Evolutionary conservation across 2,329 filamentous ascomycete species (phyloP), one percentile per base, ranked within the genome.

Genomic region (Aspergillus hiratsukae): DNA sequence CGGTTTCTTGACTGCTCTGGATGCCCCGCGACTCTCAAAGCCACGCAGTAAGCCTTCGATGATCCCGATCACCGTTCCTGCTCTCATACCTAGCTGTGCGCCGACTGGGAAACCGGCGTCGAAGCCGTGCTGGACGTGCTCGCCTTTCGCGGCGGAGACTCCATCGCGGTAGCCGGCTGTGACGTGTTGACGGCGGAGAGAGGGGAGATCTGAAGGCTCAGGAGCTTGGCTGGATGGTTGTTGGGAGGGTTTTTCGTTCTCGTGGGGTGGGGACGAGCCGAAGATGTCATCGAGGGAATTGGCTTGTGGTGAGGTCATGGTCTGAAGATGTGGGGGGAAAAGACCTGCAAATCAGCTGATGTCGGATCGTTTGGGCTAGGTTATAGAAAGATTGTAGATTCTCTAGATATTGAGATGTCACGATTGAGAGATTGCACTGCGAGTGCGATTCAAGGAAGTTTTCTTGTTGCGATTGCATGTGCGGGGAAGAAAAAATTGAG

Each of bases 131-230:
- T 99, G 94, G 27, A 97, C 84, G 66, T 86, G 88, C 49, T 81
- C 76, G 27, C 83, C 83, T 72, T 97, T 97, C 31, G 88, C 89
- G 3, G 78, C 78, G 0, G 87, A 82, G 53, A 97, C 83, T 48
- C 93, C 94, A 66, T 97, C 92, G 57, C 93, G 87, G 75, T 97
- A 97, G 21, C 94, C 94, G 41, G 89, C 87, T 7, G 89, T 97
- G 52, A 85, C 83, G 71, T 96, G 91, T 54, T 89, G 86, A 45
- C 84, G 82, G 65, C 88, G 86, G 17, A 96, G 81, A 25, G 88
- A 86, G 21, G 83, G 85, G 51, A 94, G 82, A 65, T 96, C 91
- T n/a, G 83, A 86, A 43, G 81, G 79, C 54, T 83, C 68, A 27
- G 53, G 27, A n/a, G 64, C 51, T 25, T 49, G 21, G 4, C 14